These are phyloP conservation scores for Aristolochia fimbriata DNA, from an alignment of 164 flowering plant genomes.

Conservation along the genomic window DNA sequence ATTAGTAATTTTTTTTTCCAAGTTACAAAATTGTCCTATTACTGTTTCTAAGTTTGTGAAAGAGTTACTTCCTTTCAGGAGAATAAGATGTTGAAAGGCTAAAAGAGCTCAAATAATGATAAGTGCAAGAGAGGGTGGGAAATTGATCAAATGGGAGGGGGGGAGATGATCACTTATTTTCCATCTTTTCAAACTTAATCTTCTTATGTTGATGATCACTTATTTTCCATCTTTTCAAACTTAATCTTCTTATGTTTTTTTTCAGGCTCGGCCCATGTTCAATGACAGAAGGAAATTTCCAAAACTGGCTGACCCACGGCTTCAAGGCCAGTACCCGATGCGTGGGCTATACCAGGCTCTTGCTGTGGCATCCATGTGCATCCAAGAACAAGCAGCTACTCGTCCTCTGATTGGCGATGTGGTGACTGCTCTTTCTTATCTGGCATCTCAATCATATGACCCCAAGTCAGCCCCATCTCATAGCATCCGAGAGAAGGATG, in stretches of 20 bases:
- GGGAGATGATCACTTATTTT: no score
- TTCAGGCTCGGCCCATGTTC: constrained; percentile 45
- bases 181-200: neutral
- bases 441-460: constrained; percentile 31
- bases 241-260: neutral
- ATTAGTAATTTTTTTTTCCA: no score
- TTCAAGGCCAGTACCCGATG: constrained; percentile 37
- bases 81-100: no score
- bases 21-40: neutral
- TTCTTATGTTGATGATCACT: neutral
- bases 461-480: constrained; percentile 11
- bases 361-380: constrained; percentile 47
- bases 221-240: neutral
- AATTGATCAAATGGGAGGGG: no score
- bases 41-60: neutral
- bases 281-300: constrained; percentile 32
- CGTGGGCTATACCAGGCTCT: constrained; percentile 51
- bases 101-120: no score
- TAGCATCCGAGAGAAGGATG: constrained; percentile 15
- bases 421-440: constrained; percentile 45
- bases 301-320: constrained; percentile 36
- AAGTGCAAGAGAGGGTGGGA: no score
- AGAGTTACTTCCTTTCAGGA: no score
- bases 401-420: constrained; percentile 53
- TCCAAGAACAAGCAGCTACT: constrained; percentile 38